Conservation (phyloP, 2,329 filamentous ascomycete genomes). For the Fusarium circinatum region DNA sequence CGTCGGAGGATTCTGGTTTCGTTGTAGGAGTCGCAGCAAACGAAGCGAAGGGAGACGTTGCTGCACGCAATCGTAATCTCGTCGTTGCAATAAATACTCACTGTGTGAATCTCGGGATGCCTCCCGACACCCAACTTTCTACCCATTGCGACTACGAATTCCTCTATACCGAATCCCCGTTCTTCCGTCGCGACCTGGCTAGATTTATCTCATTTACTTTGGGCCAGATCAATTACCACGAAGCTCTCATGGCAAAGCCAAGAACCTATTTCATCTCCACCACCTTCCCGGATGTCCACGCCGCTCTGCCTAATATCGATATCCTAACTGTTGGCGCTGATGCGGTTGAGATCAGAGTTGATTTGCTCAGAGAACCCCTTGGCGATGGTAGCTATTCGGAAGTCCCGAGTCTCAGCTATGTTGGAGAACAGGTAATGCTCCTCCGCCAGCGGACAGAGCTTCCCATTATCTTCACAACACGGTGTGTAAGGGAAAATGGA, state of each 20-base stretch:
- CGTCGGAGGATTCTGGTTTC: slow-evolving; percentile 65
- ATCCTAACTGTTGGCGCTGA: slow-evolving; percentile 89
- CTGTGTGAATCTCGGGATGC: slow-evolving; percentile 76
- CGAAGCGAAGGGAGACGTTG: slow-evolving; percentile 67
- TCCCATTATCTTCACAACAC: slow-evolving; percentile 89
- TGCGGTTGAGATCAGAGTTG: slow-evolving; percentile 85
- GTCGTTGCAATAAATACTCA: slow-evolving; percentile 80
- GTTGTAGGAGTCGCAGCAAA: slow-evolving; percentile 73
- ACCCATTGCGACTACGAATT: slow-evolving; percentile 85
- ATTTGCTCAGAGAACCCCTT: slow-evolving; percentile 79
- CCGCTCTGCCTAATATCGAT: slow-evolving; percentile 84
- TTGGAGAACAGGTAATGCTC: slow-evolving; percentile 87
- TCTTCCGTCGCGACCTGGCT: slow-evolving; percentile 79
- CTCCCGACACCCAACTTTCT: slow-evolving; percentile 73
- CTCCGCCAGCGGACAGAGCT: slow-evolving; percentile 85
- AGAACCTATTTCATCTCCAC: slow-evolving; percentile 88
- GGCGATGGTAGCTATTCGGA: slow-evolving; percentile 68
- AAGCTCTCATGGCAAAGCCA: slow-evolving; percentile 79
- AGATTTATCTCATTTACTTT: slow-evolving; percentile 83
- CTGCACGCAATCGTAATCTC: slow-evolving; percentile 65
- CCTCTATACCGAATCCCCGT: slow-evolving; percentile 78
- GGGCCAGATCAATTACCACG: slow-evolving; percentile 82
- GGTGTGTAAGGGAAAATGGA: slow-evolving; percentile 84
- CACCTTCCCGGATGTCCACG: slow-evolving; percentile 86
- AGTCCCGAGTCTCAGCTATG: slow-evolving; percentile 83